These are phyloP conservation scores for Phylloporus arenicola DNA, from an alignment of 768 basidiomycete genomes.

Conservation along the genomic window DNA sequence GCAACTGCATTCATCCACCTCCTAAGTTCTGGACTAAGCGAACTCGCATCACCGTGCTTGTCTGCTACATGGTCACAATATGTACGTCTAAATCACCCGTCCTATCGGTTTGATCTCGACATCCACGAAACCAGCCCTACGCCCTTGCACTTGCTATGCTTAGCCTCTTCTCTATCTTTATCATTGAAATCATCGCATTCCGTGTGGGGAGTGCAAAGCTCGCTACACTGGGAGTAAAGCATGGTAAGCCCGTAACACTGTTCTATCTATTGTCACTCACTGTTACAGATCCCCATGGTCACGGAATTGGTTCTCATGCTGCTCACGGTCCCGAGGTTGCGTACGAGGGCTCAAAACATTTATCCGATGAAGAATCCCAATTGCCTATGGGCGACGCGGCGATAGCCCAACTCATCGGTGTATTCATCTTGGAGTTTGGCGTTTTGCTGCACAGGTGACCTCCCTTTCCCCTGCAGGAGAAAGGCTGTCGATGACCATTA, in stretches of 20 bases:
- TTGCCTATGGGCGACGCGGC: constrained; percentile 37
- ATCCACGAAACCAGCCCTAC: constrained; percentile 55
- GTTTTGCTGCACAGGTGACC: constrained; percentile 74
- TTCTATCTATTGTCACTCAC: neutral
- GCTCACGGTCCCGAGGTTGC: constrained; percentile 65
- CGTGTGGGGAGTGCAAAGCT: constrained; percentile 79
- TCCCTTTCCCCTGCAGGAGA: neutral
- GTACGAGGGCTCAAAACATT: constrained; percentile 5
- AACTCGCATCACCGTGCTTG: constrained; percentile 67
- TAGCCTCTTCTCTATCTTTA: constrained; percentile 80
- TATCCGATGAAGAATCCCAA: constrained; percentile 27
- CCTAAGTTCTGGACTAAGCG: constrained; percentile 67
- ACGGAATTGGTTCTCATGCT: constrained; percentile 51
- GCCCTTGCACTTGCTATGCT: constrained; percentile 74
- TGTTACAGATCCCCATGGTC: constrained; percentile 58
- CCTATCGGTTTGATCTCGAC: neutral
- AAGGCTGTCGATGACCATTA: neutral
- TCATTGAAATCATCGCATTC: constrained; percentile 81
- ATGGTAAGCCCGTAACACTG: constrained; percentile 39
- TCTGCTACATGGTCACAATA: constrained; percentile 65
- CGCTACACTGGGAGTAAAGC: constrained; percentile 53
- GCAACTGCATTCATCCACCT: constrained; percentile 89
- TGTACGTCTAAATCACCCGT: constrained; percentile 38
- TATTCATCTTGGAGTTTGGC: constrained; percentile 92
- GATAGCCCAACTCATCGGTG: constrained; percentile 72